Conservation (phyloP, 306 rosid genomes). For the Trichosanthes cucumerina region DNA sequence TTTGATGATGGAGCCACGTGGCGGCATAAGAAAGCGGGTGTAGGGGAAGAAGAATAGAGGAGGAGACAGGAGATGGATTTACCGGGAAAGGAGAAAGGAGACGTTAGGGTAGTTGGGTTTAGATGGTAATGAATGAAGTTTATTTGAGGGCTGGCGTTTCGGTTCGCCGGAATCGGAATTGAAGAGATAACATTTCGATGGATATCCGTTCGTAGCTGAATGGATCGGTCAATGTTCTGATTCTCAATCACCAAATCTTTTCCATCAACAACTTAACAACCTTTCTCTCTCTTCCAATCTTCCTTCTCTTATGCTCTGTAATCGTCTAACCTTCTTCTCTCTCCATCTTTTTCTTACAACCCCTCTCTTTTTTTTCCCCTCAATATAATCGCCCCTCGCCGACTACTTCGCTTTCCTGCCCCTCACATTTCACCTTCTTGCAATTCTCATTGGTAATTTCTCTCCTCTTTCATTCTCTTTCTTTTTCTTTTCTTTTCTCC, state of each 20-base stretch:
- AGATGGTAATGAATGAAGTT: not conserved
- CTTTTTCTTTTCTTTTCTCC: not conserved
- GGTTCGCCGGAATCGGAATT: not conserved
- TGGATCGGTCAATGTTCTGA: not conserved
- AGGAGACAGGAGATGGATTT: not conserved
- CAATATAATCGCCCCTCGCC: conserved; percentile 1
- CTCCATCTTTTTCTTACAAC: not conserved
- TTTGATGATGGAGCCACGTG: not conserved
- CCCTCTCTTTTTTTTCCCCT: not conserved
- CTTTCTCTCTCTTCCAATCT: not conserved
- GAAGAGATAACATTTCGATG: not conserved
- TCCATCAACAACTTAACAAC: not conserved
- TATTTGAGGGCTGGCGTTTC: not conserved
- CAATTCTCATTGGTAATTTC: not conserved
- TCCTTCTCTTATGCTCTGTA: not conserved
- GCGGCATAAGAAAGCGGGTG: not conserved
- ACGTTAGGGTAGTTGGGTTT: conserved; percentile 4
- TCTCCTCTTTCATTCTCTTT: not conserved
- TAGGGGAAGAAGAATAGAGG: not conserved
- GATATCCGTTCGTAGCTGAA: not conserved
- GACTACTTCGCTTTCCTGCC: conserved; percentile 3
- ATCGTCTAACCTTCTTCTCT: not conserved
- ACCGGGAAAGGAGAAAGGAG: not conserved
- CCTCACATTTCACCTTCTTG: not conserved
- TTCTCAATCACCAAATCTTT: not conserved